These are phyloP conservation scores for Lanmaoa pseudosensibilis DNA, from an alignment of 768 basidiomycete genomes.

Conservation along the genomic window DNA sequence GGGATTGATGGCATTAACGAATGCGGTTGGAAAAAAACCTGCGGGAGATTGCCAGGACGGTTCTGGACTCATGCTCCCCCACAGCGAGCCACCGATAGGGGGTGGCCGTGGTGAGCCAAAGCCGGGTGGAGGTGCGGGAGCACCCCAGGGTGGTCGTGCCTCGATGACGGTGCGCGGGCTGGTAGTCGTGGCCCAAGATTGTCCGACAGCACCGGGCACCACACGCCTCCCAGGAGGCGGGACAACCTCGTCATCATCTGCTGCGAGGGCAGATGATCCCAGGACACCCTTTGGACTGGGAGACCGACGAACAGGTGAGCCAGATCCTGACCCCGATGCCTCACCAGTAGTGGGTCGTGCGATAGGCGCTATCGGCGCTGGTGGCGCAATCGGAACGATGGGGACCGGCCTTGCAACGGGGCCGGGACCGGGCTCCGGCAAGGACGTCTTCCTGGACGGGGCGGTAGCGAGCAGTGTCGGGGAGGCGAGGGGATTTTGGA, in stretches of 20 bases:
- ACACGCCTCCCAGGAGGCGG: conserved; percentile 47
- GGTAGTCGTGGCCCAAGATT: conserved; percentile 48
- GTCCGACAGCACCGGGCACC: conserved; percentile 42
- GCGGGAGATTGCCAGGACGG: conserved; percentile 53
- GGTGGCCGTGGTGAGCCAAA: conserved; percentile 38
- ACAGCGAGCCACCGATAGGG: conserved; percentile 38
- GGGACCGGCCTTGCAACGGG: conserved; percentile 53
- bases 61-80: conserved; percentile 41
- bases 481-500: conserved; percentile 38
- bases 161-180: conserved; percentile 47
- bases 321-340: conserved; percentile 53
- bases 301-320: conserved; percentile 53
- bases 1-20: conserved; percentile 47
- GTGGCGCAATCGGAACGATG: conserved; percentile 35
- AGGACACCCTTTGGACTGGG: conserved; percentile 65
- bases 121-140: conserved; percentile 35
- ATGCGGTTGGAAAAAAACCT: conserved; percentile 48
- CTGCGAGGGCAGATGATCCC: conserved; percentile 74
- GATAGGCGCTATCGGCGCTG: conserved; percentile 70
- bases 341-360: conserved; percentile 46
- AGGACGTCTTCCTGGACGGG: conserved; percentile 48
- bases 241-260: conserved; percentile 81
- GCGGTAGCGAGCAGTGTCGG: conserved; percentile 46
- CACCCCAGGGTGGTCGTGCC: conserved; percentile 48
- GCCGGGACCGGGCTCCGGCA: conserved; percentile 49